phyloP scores from a whole-genome alignment of 352 stramenopile species.

The Pythium brachiatum region DNA sequence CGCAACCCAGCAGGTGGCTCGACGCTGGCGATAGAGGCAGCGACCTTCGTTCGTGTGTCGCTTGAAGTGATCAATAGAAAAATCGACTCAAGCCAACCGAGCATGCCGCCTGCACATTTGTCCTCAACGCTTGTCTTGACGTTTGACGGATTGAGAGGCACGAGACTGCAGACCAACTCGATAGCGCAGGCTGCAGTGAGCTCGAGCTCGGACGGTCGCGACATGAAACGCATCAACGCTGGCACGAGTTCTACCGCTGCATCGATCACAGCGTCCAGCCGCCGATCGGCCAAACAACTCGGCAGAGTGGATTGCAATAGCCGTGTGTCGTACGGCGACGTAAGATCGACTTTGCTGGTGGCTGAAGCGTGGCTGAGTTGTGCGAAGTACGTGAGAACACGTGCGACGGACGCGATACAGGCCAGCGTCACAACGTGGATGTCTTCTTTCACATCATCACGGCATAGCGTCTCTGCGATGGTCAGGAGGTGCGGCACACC shows the following conservation, averaged over 20 bases:
- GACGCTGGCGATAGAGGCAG: neutral
- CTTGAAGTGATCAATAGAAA: neutral
- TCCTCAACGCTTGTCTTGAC: neutral
- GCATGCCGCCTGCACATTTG: neutral
- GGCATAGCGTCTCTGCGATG: slow-evolving; percentile 27
- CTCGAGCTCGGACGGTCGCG: neutral
- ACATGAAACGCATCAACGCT: neutral
- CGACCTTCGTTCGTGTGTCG: neutral
- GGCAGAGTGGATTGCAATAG: slow-evolving; percentile 17
- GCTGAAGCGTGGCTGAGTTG: slow-evolving; percentile 4
- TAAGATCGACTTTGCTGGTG: neutral
- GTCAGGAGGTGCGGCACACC: slow-evolving; percentile 46
- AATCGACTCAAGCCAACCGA: slow-evolving; percentile 1
- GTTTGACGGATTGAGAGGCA: slow-evolving; percentile 6
- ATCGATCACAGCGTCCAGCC: neutral
- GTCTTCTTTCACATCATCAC: slow-evolving; percentile 20
- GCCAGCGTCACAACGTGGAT: slow-evolving; percentile 19
- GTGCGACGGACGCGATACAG: slow-evolving; percentile 46
- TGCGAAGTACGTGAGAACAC: slow-evolving; percentile 27
- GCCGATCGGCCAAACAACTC: neutral
- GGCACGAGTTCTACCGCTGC: neutral
- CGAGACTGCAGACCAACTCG: slow-evolving; percentile 19
- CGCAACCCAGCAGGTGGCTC: neutral
- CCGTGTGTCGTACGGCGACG: slow-evolving; percentile 17
- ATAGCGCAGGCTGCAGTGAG: neutral